Evolutionary conservation across 2,329 filamentous ascomycete genomes (phyloP), one percentile per base, ranked within the genome.

Genomic region (Colletotrichum gigasporum): DNA sequence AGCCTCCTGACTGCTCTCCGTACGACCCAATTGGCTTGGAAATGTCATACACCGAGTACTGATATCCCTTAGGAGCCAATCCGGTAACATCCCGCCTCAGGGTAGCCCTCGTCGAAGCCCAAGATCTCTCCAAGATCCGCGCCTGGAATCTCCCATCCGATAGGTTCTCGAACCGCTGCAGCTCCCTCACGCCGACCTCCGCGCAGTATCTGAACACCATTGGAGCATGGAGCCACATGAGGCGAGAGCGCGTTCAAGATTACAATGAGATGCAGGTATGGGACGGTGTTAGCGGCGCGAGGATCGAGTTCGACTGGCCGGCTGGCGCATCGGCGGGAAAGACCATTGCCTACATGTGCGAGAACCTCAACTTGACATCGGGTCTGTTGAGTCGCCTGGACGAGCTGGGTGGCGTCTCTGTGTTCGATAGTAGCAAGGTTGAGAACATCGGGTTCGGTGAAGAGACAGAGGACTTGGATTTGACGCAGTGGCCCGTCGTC

Each of bases 211-310:
- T 98, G 67, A 85, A 92, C 73, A 82, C 85, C 4, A 96, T 97
- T 65, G 96, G 95, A 34, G 94, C 91, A 51, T 98, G 95, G 96
- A 74, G 83, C 6, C 89, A 96, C 73, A 82, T 97, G 65, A 85
- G 92, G 69, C 80, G 83, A 41, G 82, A 87, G 5, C 88, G 96
- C 30, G 87, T 96, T 32, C 94, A 97, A 80, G 86, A 90, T 1
- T 99, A 97, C 77, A 90, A 96, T 64, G 92, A 95, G 71, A 99
- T 99, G 96, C 91, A 97, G 76, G 96, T 98, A 30, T 99, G 96
- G 96, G 96, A 99, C 76, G 96, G 95, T 67, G 88, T 97, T 60
- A 92, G 91, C 39, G 94, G 89, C 63, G 92, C 94, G 34, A 88
- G 90, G 70, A 96, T 99, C 75, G 91, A 93, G 70, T 99, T 99